phyloP scores from a whole-genome alignment of 2,329 filamentous ascomycete genomes.

The Escovopsis weberi region DNA sequence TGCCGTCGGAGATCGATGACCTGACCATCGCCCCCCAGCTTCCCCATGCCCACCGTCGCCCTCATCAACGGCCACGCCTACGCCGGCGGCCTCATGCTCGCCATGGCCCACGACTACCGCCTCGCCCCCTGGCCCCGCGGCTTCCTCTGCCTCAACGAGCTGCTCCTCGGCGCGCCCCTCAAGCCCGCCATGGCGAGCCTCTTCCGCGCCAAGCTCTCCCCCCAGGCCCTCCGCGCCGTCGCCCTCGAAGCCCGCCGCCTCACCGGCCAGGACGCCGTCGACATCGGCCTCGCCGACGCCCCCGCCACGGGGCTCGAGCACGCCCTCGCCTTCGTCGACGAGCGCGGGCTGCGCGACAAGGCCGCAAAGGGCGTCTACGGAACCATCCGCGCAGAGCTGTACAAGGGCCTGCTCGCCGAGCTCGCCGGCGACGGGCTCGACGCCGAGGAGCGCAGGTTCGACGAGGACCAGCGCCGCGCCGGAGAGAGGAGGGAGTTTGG shows the following conservation, averaged over 20 bases:
- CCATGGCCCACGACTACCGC: constrained; percentile 74
- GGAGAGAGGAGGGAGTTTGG: constrained; percentile 28
- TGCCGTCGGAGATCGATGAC: not conserved
- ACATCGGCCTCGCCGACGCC: constrained; percentile 53
- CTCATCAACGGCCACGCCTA: constrained; percentile 69
- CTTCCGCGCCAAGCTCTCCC: constrained; percentile 54
- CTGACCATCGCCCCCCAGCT: constrained; percentile 20
- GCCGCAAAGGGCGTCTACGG: constrained; percentile 53
- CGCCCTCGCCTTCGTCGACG: constrained; percentile 42
- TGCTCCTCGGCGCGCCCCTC: constrained; percentile 66
- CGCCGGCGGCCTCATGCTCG: constrained; percentile 67
- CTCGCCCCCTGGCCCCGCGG: constrained; percentile 56
- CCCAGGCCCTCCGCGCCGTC: constrained; percentile 41
- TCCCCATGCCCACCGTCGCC: constrained; percentile 72
- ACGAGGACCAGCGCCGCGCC: constrained; percentile 23
- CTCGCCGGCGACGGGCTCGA: constrained; percentile 38
- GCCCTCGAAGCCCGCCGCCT: constrained; percentile 63
- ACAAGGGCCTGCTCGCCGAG: constrained; percentile 45
- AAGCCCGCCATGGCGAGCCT: constrained; percentile 59
- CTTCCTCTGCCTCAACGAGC: constrained; percentile 69
- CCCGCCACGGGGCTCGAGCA: constrained; percentile 48
- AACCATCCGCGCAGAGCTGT: constrained; percentile 62
- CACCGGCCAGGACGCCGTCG: constrained; percentile 45
- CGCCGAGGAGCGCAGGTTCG: constrained; percentile 33
- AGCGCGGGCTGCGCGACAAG: constrained; percentile 46